A percentile compares a stretch with the other conserved stretches of the same genome.
These are phyloP conservation scores for Amanita jacksonii DNA, from an alignment of 768 basidiomycete species.

Conservation along the genomic window DNA sequence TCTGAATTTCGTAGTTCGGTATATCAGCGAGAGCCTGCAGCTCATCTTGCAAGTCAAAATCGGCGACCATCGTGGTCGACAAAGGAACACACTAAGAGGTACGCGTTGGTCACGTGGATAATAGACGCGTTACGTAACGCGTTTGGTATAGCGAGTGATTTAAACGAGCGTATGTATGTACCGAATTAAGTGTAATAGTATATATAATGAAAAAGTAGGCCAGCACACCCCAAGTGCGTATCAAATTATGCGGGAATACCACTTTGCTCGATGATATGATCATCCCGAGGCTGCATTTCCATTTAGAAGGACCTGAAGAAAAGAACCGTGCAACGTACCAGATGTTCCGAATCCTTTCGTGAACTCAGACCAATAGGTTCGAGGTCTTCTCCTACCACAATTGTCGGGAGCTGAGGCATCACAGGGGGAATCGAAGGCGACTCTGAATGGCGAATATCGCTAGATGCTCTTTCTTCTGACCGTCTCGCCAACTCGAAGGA, in stretches of 20 bases:
- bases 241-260: background rate
- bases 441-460: background rate
- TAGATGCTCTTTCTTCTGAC: background rate
- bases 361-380: constrained; percentile 4
- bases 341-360: constrained; percentile 4
- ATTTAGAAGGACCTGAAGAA: background rate
- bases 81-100: constrained; percentile 4
- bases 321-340: background rate
- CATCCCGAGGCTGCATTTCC: constrained; percentile 2
- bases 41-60: constrained; percentile 76
- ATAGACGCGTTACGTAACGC: constrained; percentile 3
- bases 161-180: constrained; percentile 4
- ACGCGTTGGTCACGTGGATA: constrained; percentile 12
- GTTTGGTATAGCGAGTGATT: background rate
- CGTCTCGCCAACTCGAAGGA: background rate
- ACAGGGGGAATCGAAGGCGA: constrained; percentile 2
- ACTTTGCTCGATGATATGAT: background rate
- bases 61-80: constrained; percentile 23
- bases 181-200: constrained; percentile 1
- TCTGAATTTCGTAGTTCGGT: constrained; percentile 52
- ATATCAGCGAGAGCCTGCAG: constrained; percentile 54
- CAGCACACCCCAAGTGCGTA: background rate
- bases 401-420: constrained; percentile 8
- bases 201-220: background rate
- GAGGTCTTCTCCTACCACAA: constrained; percentile 7